Evolutionary conservation across 306 rosid genomes (phyloP), one percentile per base, ranked within the genome.

Genomic region (Arachis stenosperma): DNA sequence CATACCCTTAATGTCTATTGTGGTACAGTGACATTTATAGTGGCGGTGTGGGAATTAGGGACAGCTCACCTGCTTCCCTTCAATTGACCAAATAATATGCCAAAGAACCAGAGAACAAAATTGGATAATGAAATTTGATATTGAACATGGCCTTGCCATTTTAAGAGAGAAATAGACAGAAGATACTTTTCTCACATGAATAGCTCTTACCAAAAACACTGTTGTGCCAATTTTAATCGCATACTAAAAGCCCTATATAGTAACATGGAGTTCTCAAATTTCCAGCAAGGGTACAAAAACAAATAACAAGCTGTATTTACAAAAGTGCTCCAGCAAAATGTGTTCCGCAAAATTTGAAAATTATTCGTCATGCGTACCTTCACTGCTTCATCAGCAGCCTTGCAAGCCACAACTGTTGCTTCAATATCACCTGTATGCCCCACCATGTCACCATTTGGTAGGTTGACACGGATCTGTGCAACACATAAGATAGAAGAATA

Each of bases 381-480:
- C 39, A 95, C 99, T 52, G 96, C 99, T 0, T 79, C 88, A 73
- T 95, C 99, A 55, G 99, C 97, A 71, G 90, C 99, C 89, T 95
- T 95, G 87, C 99, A 95, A 48, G 92, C 99, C 79, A 92, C 99
- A 47, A 95, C 42, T 14, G 99, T 95, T 54, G 99, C 99, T 52
- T 86, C 86, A 12, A 84, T 88, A 77, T 92, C 98, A 79, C 99
- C 99, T 40, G 84, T 80, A 69, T 95, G 99, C 57, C 99, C 99
- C 72, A 91, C 98, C 98, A 90, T 91, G 85, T 95, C 99, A 9
- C 98, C n/a, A 73, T 95, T 95, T 46, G 99, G 99, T 36, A 95
- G 81, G 87, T 95, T 95, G 78, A 95, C 96, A 66, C 99, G 99
- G 6, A 95, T 87, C 99, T 95, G 73, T 13, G 54, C 71, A 73